Evolutionary conservation across 345 rosid genomes (phyloP).

Genomic region (Melaleuca alternifolia): DNA sequence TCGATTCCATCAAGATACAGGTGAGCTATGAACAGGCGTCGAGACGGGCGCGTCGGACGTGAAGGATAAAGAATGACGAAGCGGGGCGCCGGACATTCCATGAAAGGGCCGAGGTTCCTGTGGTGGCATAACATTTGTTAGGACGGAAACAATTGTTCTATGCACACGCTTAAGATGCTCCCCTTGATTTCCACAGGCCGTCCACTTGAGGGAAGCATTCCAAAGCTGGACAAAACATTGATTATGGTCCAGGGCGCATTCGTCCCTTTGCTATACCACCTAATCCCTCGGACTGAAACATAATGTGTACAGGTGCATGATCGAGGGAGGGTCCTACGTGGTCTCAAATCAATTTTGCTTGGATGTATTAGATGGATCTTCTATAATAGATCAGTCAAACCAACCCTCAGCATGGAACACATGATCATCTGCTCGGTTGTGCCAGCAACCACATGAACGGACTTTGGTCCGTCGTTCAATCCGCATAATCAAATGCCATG

Average conservation of each 20-base stretch:
- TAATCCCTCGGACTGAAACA: not conserved
- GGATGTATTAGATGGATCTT: not conserved
- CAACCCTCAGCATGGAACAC: not conserved
- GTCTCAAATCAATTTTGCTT: not conserved
- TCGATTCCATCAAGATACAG: not conserved
- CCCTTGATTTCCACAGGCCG: not conserved
- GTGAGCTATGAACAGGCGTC: not conserved
- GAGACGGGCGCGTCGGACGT: no score
- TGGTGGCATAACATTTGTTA: not conserved
- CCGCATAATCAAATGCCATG: not conserved
- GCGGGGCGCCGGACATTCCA: not conserved
- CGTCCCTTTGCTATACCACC: not conserved
- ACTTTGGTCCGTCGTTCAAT: not conserved
- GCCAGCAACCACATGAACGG: not conserved
- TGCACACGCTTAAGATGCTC: not conserved
- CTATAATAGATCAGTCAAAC: not conserved
- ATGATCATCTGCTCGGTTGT: not conserved
- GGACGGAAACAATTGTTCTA: not conserved
- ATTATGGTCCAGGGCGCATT: not conserved
- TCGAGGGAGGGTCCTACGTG: not conserved
- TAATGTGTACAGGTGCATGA: not conserved
- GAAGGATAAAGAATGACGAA: not conserved
- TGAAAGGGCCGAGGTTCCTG: no score
- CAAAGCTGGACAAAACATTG: not conserved
- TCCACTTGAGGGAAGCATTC: not conserved